phyloP scores from a whole-genome alignment of 106 monocot genomes.

The Dendrobium catenatum region DNA sequence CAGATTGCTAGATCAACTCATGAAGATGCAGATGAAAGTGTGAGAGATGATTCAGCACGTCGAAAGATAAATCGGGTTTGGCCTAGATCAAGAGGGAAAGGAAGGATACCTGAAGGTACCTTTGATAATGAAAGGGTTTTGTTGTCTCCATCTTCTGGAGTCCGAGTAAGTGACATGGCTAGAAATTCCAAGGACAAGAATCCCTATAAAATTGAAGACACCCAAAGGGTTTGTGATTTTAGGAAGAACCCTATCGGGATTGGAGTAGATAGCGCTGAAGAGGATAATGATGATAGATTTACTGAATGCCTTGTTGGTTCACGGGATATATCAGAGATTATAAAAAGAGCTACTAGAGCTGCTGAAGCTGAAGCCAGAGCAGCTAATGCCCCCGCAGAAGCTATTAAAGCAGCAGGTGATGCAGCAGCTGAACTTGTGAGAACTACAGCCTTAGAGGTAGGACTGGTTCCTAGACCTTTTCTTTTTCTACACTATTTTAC shows the following conservation, averaged over 20 bases:
- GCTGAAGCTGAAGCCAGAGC: slow-evolving; percentile 85
- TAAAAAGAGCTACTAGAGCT: slow-evolving; percentile 72
- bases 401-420: slow-evolving; percentile 91
- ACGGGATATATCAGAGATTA: slow-evolving; percentile 76
- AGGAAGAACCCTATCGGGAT: slow-evolving; percentile 20
- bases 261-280: slow-evolving; percentile 17
- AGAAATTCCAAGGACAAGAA: slow-evolving; percentile 33
- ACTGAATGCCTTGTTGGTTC: slow-evolving; percentile 63
- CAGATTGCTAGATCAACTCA: slow-evolving; percentile 28
- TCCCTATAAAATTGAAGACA: slow-evolving; percentile 34
- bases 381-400: slow-evolving; percentile 83
- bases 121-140: slow-evolving; percentile 51
- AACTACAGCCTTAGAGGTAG: slow-evolving; percentile 78
- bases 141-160: slow-evolving; percentile 39
- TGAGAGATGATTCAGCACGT: slow-evolving; percentile 46
- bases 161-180: slow-evolving; percentile 17
- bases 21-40: slow-evolving; percentile 55
- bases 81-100: slow-evolving; percentile 55
- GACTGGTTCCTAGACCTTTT: slow-evolving; percentile 1
- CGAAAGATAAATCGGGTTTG: slow-evolving; percentile 37
- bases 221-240: slow-evolving; percentile 24
- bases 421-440: slow-evolving; percentile 95
- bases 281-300: slow-evolving; percentile 65
- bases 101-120: slow-evolving; percentile 36
- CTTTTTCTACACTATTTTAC: neutral